Percentiles rank a stretch among this genome's conserved stretches.
Conservation (phyloP, 129 eudicot species). For the Lactuca saligna region DNA sequence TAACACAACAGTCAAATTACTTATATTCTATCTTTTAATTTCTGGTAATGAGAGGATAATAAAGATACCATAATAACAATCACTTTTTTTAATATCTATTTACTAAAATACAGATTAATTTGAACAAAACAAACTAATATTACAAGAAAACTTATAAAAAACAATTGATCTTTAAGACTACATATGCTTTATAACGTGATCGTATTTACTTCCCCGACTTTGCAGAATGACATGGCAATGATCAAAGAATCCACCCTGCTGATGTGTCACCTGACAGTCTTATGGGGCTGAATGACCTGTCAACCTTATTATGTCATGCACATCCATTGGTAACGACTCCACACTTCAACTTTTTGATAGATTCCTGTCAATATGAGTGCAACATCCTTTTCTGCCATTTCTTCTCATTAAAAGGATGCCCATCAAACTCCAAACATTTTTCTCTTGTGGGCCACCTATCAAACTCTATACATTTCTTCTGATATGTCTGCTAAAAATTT, state of each 20-base stretch:
- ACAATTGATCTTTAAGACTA: too few relatives aligned
- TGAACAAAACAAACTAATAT: not conserved
- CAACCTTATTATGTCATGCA: not conserved
- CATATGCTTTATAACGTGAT: too few relatives aligned
- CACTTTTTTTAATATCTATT: not conserved
- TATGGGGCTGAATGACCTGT: constrained; percentile 9
- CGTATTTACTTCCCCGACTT: too few relatives aligned
- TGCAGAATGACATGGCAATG: too few relatives aligned
- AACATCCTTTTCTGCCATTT: not conserved
- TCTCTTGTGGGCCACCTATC: too few relatives aligned
- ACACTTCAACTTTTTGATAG: constrained; percentile 19
- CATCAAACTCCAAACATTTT: not conserved
- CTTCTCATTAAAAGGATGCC: not conserved
- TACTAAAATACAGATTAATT: not conserved
- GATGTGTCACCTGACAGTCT: not conserved
- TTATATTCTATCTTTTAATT: not conserved
- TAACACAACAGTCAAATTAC: not conserved
- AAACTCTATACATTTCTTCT: not conserved
- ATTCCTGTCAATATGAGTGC: not conserved
- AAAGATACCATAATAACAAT: too few relatives aligned
- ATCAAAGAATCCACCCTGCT: not conserved
- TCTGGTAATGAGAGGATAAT: too few relatives aligned
- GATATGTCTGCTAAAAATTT: constrained; percentile 7
- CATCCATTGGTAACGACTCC: not conserved
- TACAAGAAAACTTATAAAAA: too few relatives aligned